Conservation (phyloP, 305 asterid genomes). For the Fraxinus xanthoxyloides region DNA sequence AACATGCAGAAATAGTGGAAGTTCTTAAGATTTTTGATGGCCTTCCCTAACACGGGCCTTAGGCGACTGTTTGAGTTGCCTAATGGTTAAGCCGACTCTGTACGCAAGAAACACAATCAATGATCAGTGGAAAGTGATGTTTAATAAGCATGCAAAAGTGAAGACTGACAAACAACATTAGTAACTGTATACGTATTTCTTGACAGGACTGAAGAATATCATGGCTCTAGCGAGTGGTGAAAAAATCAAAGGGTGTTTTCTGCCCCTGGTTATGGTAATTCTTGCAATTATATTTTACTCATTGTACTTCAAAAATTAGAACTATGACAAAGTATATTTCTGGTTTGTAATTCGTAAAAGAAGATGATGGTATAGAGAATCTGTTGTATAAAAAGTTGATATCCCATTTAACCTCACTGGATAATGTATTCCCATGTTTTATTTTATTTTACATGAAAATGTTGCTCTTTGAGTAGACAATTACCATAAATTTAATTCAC, state of each 20-base stretch:
- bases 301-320: conserved; percentile 15
- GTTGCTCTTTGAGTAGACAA: not conserved
- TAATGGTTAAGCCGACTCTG: not conserved
- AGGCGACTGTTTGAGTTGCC: not conserved
- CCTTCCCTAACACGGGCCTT: not conserved
- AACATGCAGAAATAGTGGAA: not conserved
- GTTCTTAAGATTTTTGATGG: not conserved
- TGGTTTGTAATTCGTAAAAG: not conserved
- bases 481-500: not conserved
- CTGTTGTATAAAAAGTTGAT: not conserved
- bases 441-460: not conserved
- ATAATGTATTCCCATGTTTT: not conserved
- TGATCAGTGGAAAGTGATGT: not conserved
- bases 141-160: not conserved
- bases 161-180: not conserved
- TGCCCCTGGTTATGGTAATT: conserved; percentile 15
- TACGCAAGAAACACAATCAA: not conserved
- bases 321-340: not conserved
- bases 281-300: conserved; percentile 23
- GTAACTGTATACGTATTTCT: not conserved
- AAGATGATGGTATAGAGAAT: not conserved
- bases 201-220: conserved; percentile 31
- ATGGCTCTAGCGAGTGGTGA: conserved; percentile 5
- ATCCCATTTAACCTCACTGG: not conserved
- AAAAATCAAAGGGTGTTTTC: conserved; percentile 8